Evolutionary conservation across 768 basidiomycete genomes (phyloP).

Genomic region (Podaxis sp.): DNA sequence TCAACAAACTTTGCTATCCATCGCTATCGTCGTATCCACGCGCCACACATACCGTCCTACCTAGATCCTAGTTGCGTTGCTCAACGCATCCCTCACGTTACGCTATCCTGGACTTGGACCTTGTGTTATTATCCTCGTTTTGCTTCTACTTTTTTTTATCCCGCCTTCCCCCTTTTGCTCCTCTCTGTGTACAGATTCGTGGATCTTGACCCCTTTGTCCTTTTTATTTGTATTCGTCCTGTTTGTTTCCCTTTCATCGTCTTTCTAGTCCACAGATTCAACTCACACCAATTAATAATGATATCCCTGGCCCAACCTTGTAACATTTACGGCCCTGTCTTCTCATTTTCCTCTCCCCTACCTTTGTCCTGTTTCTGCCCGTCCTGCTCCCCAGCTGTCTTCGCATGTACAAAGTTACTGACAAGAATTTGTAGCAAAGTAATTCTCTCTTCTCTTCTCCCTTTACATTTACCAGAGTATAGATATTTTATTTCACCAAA

Average conservation of each 20-base stretch:
- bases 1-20: slow-evolving; percentile 9
- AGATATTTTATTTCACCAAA: neutral
- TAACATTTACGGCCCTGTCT: neutral
- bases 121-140: neutral
- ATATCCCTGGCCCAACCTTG: neutral
- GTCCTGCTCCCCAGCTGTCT: neutral
- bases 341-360: too few relatives aligned
- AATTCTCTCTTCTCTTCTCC: neutral
- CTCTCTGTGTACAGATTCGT: neutral
- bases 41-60: neutral
- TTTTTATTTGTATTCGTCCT: neutral
- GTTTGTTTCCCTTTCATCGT: neutral
- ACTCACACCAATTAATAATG: neutral
- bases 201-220: neutral
- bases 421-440: slow-evolving; percentile 7
- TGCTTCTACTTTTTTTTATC: neutral
- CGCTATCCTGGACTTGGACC: neutral
- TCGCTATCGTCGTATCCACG: neutral
- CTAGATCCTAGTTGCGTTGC: neutral
- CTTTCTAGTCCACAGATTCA: neutral
- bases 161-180: neutral
- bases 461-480: neutral
- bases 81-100: neutral
- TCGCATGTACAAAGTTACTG: neutral
- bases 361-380: neutral